A percentile compares a stretch with the other conserved stretches of the same genome.
Conservation (phyloP, 768 basidiomycete species). For the Mycena vitilis region DNA sequence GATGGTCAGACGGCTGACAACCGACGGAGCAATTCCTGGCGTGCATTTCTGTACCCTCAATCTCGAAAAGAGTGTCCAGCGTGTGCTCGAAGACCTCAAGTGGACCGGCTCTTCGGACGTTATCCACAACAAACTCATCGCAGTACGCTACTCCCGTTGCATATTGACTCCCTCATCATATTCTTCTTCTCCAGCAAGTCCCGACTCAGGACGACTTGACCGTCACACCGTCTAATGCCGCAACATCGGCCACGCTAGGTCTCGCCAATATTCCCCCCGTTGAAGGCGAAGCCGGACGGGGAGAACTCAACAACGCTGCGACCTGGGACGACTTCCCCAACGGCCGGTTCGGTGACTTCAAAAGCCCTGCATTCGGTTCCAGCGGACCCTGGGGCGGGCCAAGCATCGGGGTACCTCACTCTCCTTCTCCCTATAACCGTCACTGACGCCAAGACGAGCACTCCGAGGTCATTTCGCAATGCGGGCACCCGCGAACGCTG, state of each 20-base stretch:
- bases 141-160: constrained; percentile 52
- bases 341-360: constrained; percentile 96
- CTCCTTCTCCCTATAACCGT: background rate
- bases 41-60: constrained; percentile 98
- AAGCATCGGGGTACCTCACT: constrained; percentile 61
- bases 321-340: constrained; percentile 98
- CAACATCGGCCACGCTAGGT: constrained; percentile 68
- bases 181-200: constrained; percentile 50
- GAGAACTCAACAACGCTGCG: constrained; percentile 80
- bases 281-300: constrained; percentile 71
- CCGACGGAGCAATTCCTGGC: constrained; percentile 70
- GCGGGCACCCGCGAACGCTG: constrained; percentile 76
- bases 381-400: constrained; percentile 84
- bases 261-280: constrained; percentile 61
- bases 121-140: constrained; percentile 73
- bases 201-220: constrained; percentile 54
- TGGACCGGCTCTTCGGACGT: constrained; percentile 69
- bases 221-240: constrained; percentile 75
- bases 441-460: constrained; percentile 55
- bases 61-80: constrained; percentile 93
- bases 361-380: constrained; percentile 94
- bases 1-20: constrained; percentile 75
- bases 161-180: constrained; percentile 14
- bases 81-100: constrained; percentile 81
- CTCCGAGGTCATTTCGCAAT: constrained; percentile 70